These are phyloP conservation scores for Candida loeiensis DNA, from an alignment of 805 yeast species.

Conservation along the genomic window DNA sequence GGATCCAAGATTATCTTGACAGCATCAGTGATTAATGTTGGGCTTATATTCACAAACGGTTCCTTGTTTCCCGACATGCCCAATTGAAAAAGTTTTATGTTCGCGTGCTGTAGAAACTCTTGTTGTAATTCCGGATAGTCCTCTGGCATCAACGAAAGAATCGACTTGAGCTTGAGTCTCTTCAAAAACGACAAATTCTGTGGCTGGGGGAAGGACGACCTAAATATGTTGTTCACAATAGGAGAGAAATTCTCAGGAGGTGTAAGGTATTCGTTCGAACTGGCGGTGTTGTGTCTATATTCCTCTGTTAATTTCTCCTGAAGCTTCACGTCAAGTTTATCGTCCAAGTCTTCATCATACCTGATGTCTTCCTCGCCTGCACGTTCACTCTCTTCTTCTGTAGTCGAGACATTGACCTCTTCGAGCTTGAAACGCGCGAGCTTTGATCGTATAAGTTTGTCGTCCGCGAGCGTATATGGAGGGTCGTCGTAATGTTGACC, in stretches of 20 bases:
- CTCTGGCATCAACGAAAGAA: constrained; percentile 85
- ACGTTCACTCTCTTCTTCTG: constrained; percentile 25
- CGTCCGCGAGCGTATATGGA: constrained; percentile 11
- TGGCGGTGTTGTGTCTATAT: constrained; percentile 11
- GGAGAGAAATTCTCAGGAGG: constrained; percentile 93
- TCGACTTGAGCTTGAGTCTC: constrained; percentile 61
- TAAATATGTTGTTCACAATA: constrained; percentile 68
- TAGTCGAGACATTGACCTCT: constrained; percentile 21
- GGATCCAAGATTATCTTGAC: constrained; percentile 80
- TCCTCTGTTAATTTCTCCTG: constrained; percentile 20
- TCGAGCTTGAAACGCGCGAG: constrained; percentile 25
- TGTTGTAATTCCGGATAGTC: constrained; percentile 78
- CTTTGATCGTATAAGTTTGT: constrained; percentile 32
- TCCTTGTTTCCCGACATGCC: constrained; percentile 96
- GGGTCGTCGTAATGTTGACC: constrained; percentile 5
- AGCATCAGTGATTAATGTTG: constrained; percentile 72
- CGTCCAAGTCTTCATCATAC: constrained; percentile 42
- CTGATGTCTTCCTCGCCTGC: constrained; percentile 13
- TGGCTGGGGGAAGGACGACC: constrained; percentile 86
- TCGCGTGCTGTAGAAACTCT: constrained; percentile 57
- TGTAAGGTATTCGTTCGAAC: constrained; percentile 25
- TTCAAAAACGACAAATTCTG: constrained; percentile 74
- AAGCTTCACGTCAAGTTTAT: constrained; percentile 30
- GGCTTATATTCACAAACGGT: constrained; percentile 75
- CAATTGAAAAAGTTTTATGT: constrained; percentile 73